Evolutionary conservation across 2,329 filamentous ascomycete genomes (phyloP).

Genomic region (Scytalidium lignicola): DNA sequence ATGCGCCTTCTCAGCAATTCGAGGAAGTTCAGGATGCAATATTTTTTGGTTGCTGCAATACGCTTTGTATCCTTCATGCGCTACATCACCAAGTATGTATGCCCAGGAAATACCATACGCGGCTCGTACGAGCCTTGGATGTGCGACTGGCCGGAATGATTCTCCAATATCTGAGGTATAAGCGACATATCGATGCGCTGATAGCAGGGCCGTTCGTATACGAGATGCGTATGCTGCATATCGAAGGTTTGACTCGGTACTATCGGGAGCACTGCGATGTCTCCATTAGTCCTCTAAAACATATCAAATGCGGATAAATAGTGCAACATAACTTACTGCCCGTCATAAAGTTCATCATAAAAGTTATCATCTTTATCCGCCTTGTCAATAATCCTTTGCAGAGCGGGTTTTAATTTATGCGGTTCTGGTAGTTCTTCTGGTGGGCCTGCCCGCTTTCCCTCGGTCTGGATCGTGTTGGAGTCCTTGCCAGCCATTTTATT

Average conservation of each 20-base stretch:
- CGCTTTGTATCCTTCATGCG: conserved; percentile 91
- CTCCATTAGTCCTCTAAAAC: conserved; percentile 3
- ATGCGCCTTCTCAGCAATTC: conserved; percentile 23
- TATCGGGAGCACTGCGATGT: conserved; percentile 58
- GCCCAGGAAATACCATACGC: conserved; percentile 92
- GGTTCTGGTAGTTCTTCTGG: conserved; percentile 18
- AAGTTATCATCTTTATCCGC: conserved; percentile 63
- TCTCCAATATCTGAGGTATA: conserved; percentile 97
- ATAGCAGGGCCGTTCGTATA: conserved; percentile 78
- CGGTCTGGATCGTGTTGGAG: conserved; percentile 9
- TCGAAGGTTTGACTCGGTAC: conserved; percentile 78
- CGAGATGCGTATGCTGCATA: conserved; percentile 91
- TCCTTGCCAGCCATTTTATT: conserved; percentile 22
- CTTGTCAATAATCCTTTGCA: conserved; percentile 55
- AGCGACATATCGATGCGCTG: conserved; percentile 91
- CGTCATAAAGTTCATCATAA: conserved; percentile 72
- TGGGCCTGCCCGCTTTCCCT: conserved; percentile 14
- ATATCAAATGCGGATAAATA: conserved; percentile 1
- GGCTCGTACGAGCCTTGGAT: conserved; percentile 71
- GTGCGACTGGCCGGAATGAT: conserved; percentile 87
- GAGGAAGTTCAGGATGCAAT: conserved; percentile 60
- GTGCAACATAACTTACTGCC: conserved; percentile 59
- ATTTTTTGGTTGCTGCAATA: conserved; percentile 80
- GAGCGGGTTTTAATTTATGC: conserved; percentile 45
- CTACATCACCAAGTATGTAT: conserved; percentile 86